phyloP scores from a whole-genome alignment of 129 eudicot species.

The Ambrosia artemisiifolia region DNA sequence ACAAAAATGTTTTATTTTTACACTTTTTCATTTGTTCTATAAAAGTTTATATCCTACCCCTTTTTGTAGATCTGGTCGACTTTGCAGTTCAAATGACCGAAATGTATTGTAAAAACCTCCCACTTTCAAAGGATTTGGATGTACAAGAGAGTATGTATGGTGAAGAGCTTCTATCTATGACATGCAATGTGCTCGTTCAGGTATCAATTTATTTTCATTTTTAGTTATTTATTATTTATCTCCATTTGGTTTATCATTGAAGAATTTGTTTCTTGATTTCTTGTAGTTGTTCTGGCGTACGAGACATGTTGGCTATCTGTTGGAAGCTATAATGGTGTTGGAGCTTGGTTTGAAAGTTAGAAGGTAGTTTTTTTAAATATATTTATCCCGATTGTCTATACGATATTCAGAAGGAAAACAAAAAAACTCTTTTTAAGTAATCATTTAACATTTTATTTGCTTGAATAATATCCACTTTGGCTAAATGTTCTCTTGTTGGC shows the following conservation, averaged over 20 bases:
- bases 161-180: constrained; percentile 80
- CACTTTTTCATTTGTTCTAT: background rate
- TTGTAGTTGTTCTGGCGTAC: constrained; percentile 85
- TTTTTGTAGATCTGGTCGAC: constrained; percentile 55
- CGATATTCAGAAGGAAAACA: background rate
- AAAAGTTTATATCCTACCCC: background rate
- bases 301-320: constrained; percentile 61
- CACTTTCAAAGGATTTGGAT: constrained; percentile 80
- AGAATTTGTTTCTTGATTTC: background rate
- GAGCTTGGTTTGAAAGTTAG: constrained; percentile 79
- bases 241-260: background rate
- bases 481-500: constrained; percentile 28
- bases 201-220: constrained; percentile 30
- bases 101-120: constrained; percentile 66
- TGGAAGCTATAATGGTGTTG: constrained; percentile 86
- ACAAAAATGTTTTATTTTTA: background rate
- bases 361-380: constrained; percentile 45
- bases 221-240: background rate
- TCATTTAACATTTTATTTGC: background rate
- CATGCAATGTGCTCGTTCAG: constrained; percentile 79
- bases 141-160: constrained; percentile 85
- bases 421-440: background rate
- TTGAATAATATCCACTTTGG: too few relatives aligned
- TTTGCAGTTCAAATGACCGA: constrained; percentile 70
- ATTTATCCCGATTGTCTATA: background rate